These are phyloP conservation scores for Petrea volubilis DNA, from an alignment of 257 asterid species.

Conservation along the genomic window DNA sequence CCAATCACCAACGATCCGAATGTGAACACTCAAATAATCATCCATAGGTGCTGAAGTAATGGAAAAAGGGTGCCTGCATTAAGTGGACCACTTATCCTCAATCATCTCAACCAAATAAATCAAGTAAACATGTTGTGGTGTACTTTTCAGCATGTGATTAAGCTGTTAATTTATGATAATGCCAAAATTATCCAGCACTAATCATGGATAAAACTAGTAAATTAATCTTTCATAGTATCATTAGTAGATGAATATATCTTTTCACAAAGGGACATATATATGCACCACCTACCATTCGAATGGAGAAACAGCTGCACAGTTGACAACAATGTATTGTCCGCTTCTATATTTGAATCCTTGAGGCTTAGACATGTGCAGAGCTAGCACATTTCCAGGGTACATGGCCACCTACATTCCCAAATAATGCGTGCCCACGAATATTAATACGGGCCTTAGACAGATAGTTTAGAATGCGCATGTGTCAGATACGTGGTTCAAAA, in stretches of 20 bases:
- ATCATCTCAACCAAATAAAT: constrained; percentile 1
- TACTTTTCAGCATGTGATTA: constrained; percentile 13
- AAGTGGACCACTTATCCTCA: constrained; percentile 14
- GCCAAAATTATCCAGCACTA: not conserved
- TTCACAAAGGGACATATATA: not conserved
- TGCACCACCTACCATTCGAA: constrained; percentile 83
- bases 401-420: constrained; percentile 65
- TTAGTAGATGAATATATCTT: not conserved
- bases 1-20: constrained; percentile 85
- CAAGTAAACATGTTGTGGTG: constrained; percentile 4
- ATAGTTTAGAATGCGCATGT: too few species aligned
- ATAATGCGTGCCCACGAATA: not conserved
- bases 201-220: not conserved
- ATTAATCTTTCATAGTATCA: not conserved
- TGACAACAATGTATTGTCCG: constrained; percentile 89
- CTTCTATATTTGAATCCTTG: constrained; percentile 83
- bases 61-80: constrained; percentile 87
- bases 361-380: constrained; percentile 91
- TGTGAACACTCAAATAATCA: constrained; percentile 83
- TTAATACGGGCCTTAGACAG: not conserved
- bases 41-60: constrained; percentile 87
- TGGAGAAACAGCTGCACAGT: constrained; percentile 90
- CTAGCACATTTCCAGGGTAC: constrained; percentile 80
- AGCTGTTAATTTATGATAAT: constrained; percentile 15
- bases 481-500: not conserved